These are phyloP conservation scores for Chlamydomonas asymmetrica DNA, from an alignment of 139 green algal species.

Conservation along the genomic window DNA sequence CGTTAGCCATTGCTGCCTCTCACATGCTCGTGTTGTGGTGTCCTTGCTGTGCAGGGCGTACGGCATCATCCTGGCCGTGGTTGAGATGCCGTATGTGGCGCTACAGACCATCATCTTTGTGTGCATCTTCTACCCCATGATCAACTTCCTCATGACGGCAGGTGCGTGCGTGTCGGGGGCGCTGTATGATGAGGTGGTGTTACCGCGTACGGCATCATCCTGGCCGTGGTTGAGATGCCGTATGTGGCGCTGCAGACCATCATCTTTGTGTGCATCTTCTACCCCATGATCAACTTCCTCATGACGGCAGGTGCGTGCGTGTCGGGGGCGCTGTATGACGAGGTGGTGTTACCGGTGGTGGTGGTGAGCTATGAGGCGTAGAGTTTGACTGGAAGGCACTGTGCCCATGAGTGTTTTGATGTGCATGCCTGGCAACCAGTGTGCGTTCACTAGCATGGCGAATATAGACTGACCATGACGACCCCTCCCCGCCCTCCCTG, in stretches of 20 bases:
- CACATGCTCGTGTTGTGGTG: too few relatives aligned
- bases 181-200: neutral
- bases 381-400: too few relatives aligned
- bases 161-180: neutral
- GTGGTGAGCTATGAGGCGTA: too few relatives aligned
- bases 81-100: slow-evolving; percentile 62
- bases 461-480: too few relatives aligned
- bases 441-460: too few relatives aligned
- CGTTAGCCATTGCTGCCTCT: too few relatives aligned
- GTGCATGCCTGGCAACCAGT: too few relatives aligned
- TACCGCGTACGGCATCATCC: slow-evolving; percentile 41
- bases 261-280: slow-evolving; percentile 61
- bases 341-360: neutral
- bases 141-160: slow-evolving; percentile 42
- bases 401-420: too few relatives aligned
- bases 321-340: neutral
- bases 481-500: too few relatives aligned
- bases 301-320: neutral
- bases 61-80: slow-evolving; percentile 40
- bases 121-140: slow-evolving; percentile 61
- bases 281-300: slow-evolving; percentile 61
- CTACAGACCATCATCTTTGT: slow-evolving; percentile 57
- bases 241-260: slow-evolving; percentile 56
- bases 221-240: slow-evolving; percentile 55
- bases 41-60: too few relatives aligned